Evolutionary conservation across 768 basidiomycete genomes (phyloP).

Genomic region (Amanita subjunquillea): DNA sequence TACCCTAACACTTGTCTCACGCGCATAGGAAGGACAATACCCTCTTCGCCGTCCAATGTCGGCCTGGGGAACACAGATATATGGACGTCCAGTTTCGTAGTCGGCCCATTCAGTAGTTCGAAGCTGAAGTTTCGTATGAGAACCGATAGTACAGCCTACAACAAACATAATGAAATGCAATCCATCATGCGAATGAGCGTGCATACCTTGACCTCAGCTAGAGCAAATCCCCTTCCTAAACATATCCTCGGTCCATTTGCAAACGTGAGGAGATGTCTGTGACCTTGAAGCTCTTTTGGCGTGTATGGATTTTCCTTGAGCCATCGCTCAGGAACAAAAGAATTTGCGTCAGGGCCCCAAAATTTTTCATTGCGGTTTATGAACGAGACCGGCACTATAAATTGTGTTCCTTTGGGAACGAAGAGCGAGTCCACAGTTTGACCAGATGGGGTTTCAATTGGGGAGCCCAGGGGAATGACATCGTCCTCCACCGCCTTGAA

Average conservation of each 20-base stretch:
- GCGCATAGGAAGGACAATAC: too few relatives aligned
- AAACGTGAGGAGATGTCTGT: slow-evolving; percentile 32
- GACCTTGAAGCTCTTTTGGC: slow-evolving; percentile 24
- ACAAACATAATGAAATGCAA: too few relatives aligned
- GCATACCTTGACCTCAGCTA: slow-evolving; percentile 3
- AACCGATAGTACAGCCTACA: too few relatives aligned
- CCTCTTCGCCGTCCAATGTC: too few relatives aligned
- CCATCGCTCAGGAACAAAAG: slow-evolving; percentile 37
- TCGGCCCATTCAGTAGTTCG: too few relatives aligned
- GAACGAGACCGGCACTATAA: slow-evolving; percentile 25
- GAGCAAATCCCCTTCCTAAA: slow-evolving; percentile 31
- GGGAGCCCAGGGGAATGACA: slow-evolving; percentile 24
- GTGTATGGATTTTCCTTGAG: slow-evolving; percentile 13
- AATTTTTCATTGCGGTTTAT: slow-evolving; percentile 28
- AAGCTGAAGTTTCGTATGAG: too few relatives aligned
- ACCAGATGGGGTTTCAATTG: slow-evolving; percentile 19
- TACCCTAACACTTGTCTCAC: too few relatives aligned
- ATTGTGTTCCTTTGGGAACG: slow-evolving; percentile 24
- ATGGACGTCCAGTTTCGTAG: too few relatives aligned
- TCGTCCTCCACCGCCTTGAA: slow-evolving; percentile 26
- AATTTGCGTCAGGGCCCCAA: slow-evolving; percentile 34
- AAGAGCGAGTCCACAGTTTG: slow-evolving; percentile 19
- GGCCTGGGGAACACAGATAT: too few relatives aligned
- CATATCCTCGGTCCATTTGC: slow-evolving; percentile 34
- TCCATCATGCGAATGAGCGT: too few relatives aligned